Base-by-base conservation (phyloP, 2,329 filamentous ascomycete genomes). In the Colletotrichum noveboracense region DNA sequence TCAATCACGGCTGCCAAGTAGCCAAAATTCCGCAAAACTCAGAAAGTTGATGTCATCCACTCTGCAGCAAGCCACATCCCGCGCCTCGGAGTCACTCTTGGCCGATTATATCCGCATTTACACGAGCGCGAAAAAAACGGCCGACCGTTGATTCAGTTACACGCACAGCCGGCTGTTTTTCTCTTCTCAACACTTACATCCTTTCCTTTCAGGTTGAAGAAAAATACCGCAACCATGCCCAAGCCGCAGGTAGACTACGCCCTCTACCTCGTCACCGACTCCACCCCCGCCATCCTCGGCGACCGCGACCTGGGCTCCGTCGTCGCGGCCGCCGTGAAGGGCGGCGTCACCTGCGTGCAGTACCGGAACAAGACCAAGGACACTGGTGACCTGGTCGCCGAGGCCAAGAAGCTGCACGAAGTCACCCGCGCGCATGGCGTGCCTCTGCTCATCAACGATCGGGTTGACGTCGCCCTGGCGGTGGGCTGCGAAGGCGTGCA, bases 241-340 rank as follows among this genome's bases (percentile, higher is more conserved):
- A 79, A 87, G 75, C 77, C 84, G 82, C 81, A 86, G 24, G 88
- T 94, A 62, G 92, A 98, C 85, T 96, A 97, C 83, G 93, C 93
- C 65, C 88, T 98, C 52, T 98, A 98, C 83, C 90, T 98, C 74
- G 96, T 98, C 79, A 98, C 96, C 7, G 96, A 98, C 88, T 97
- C 95, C 66, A 98, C 96, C n/a, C 91, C 93, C 16, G 92, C 92
- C 38, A 95, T 98, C 79, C 92, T 98, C 58, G 94, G 94, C 70
- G 86, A 89, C 77, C 91, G 90, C 79, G 90, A 95, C 82, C 88
- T 98, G 48, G 90, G 91, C 75, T 80, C 90, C 12, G 93, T 98
- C 1, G 96, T 98, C 70, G 92, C 94, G 80, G 89, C 91, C 61
- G 94, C 96, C 24, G 85, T 98, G 66, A 87, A 91, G 82, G 96